phyloP scores from a whole-genome alignment of 331 rosid species.

The Quercus lobata region DNA sequence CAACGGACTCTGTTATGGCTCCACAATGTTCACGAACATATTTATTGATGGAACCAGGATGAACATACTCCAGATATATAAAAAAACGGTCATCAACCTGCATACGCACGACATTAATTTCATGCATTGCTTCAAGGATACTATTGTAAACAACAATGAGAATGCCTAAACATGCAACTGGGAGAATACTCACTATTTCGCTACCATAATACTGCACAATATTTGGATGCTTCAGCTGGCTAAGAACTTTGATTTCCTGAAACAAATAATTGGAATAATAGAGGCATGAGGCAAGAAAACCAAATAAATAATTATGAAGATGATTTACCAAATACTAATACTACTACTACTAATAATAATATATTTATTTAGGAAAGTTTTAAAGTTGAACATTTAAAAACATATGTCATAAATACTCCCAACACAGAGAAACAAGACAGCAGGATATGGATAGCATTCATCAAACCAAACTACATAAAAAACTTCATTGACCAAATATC shows the following conservation, averaged over 20 bases:
- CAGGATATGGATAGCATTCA: too few relatives aligned
- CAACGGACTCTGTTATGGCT: constrained; percentile 81
- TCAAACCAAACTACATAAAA: too few relatives aligned
- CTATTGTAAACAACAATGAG: not conserved
- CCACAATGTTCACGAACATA: constrained; percentile 88
- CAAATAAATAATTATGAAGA: too few relatives aligned
- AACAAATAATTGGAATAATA: not conserved
- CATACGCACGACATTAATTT: constrained; percentile 18
- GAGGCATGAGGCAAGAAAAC: too few relatives aligned
- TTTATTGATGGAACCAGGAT: constrained; percentile 92
- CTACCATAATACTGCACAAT: constrained; percentile 93
- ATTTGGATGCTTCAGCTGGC: constrained; percentile 77
- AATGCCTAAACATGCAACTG: constrained; percentile 10
- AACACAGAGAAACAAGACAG: too few relatives aligned
- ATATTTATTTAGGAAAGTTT: too few relatives aligned
- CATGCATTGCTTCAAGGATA: not conserved
- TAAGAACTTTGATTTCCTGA: constrained; percentile 87
- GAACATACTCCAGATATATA: constrained; percentile 85
- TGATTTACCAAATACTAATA: too few relatives aligned
- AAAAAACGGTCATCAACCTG: constrained; percentile 86
- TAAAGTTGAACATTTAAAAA: too few relatives aligned
- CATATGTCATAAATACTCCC: too few relatives aligned
- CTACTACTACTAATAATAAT: too few relatives aligned
- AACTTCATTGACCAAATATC: too few relatives aligned
- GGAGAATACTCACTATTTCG: constrained; percentile 63